Evolutionary conservation across 75 land plant genomes (phyloP).

Genomic region (Adiantum capillusveneris): DNA sequence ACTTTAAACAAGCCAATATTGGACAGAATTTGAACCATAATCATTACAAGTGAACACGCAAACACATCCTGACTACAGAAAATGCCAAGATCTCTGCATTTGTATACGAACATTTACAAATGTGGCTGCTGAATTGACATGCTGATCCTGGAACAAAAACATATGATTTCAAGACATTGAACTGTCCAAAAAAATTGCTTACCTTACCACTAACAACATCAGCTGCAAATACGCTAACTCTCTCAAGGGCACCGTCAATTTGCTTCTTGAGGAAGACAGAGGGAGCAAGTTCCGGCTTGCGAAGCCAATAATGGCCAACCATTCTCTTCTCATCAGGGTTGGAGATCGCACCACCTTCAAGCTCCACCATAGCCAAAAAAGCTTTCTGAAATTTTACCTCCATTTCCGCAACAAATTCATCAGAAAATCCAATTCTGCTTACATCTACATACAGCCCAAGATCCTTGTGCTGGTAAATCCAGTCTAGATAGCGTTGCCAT

Average conservation of each 20-base stretch:
- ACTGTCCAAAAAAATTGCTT: background rate
- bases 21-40: no score
- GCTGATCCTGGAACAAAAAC: no score
- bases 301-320: slow-evolving; percentile 98
- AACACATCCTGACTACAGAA: no score
- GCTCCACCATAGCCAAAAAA: slow-evolving; percentile 65
- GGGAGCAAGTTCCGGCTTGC: slow-evolving; percentile 66
- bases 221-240: slow-evolving; percentile 53
- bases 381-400: slow-evolving; percentile 66
- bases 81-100: no score
- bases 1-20: no score
- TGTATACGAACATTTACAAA: no score
- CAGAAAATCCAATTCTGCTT: slow-evolving; percentile 78
- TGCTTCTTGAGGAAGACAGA: slow-evolving; percentile 42
- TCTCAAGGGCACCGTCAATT: slow-evolving; percentile 61
- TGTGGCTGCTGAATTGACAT: no score
- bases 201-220: slow-evolving; percentile 85
- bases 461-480: slow-evolving; percentile 99
- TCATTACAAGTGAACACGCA: no score
- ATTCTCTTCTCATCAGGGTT: slow-evolving; percentile 89
- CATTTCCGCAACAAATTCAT: slow-evolving; percentile 66
- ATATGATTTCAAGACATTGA: no score
- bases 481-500: slow-evolving; percentile 79
- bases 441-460: slow-evolving; percentile 80
- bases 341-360: slow-evolving; percentile 84